These are phyloP conservation scores for Pseudogymnoascus sp. DNA, from an alignment of 2,329 filamentous ascomycete genomes.

Conservation along the genomic window DNA sequence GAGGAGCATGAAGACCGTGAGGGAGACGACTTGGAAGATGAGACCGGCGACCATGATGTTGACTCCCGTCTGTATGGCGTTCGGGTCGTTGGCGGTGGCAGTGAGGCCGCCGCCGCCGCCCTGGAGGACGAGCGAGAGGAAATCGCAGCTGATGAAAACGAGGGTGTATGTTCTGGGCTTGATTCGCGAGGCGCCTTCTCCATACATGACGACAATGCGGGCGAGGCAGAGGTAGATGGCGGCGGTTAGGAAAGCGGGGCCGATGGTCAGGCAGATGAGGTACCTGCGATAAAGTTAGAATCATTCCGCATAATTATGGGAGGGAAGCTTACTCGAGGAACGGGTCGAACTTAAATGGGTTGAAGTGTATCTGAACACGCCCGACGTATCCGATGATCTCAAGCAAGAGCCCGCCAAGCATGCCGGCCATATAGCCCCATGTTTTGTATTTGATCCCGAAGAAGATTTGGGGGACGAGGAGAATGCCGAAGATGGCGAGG, in stretches of 20 bases:
- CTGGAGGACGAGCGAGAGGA: slow-evolving; percentile 52
- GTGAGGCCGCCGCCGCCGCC: slow-evolving; percentile 51
- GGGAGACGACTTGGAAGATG: slow-evolving; percentile 47
- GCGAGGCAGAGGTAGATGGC: slow-evolving; percentile 58
- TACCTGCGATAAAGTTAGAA: neutral
- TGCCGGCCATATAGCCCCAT: slow-evolving; percentile 47
- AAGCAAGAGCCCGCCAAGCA: slow-evolving; percentile 43
- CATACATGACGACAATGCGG: slow-evolving; percentile 45
- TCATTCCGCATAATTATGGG: neutral
- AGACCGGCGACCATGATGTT: slow-evolving; percentile 53
- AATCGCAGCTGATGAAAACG: slow-evolving; percentile 48
- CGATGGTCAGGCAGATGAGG: slow-evolving; percentile 37
- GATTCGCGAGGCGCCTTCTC: slow-evolving; percentile 43
- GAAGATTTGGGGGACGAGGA: slow-evolving; percentile 40
- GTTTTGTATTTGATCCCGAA: slow-evolving; percentile 45
- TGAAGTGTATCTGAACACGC: slow-evolving; percentile 43
- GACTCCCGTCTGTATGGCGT: slow-evolving; percentile 36
- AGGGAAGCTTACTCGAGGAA: slow-evolving; percentile 46
- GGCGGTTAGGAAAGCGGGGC: slow-evolving; percentile 49
- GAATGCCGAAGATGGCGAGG: slow-evolving; percentile 42
- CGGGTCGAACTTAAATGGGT: slow-evolving; percentile 47
- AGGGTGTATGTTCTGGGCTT: slow-evolving; percentile 44
- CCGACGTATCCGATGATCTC: slow-evolving; percentile 49
- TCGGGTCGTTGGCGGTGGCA: slow-evolving; percentile 8
- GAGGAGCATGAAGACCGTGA: slow-evolving; percentile 28